These are phyloP conservation scores for Notholithocarpus densiflorus DNA, from an alignment of 306 rosid genomes.

Conservation along the genomic window DNA sequence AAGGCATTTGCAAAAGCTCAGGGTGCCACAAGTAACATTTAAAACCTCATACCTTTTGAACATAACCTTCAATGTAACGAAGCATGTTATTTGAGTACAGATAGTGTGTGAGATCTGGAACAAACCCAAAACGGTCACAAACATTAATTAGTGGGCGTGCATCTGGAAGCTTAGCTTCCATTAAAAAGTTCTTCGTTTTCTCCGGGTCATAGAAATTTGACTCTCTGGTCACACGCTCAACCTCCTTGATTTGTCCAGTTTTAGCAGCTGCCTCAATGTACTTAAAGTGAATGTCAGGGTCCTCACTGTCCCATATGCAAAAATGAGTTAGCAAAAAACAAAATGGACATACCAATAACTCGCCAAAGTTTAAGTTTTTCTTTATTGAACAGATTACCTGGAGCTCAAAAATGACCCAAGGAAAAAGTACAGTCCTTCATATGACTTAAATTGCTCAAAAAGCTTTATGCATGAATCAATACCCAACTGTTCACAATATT, in stretches of 20 bases:
- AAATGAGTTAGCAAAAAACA: background rate
- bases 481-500: slow-evolving; percentile 96
- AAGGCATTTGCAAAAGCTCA: background rate
- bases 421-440: slow-evolving; percentile 96
- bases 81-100: slow-evolving; percentile 97
- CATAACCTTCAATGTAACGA: slow-evolving; percentile 98
- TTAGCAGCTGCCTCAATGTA: slow-evolving; percentile 98
- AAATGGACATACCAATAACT: slow-evolving; percentile 1
- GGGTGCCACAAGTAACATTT: background rate
- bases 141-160: slow-evolving; percentile 97
- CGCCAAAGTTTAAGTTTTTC: slow-evolving; percentile 1
- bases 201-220: slow-evolving; percentile 94
- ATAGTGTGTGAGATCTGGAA: slow-evolving; percentile 97
- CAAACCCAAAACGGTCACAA: slow-evolving; percentile 98
- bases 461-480: slow-evolving; percentile 86
- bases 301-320: slow-evolving; percentile 78
- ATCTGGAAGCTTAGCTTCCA: slow-evolving; percentile 99
- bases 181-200: slow-evolving; percentile 92
- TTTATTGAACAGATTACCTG: slow-evolving; percentile 49
- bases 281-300: slow-evolving; percentile 99
- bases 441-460: slow-evolving; percentile 97
- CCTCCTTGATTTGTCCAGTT: slow-evolving; percentile 99
- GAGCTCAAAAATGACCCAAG: slow-evolving; percentile 97
- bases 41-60: slow-evolving; percentile 75
- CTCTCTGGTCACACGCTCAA: slow-evolving; percentile 98